Evolutionary conservation across 208 protist species (phyloP).

Genomic region (Leishmania tarentolae): DNA sequence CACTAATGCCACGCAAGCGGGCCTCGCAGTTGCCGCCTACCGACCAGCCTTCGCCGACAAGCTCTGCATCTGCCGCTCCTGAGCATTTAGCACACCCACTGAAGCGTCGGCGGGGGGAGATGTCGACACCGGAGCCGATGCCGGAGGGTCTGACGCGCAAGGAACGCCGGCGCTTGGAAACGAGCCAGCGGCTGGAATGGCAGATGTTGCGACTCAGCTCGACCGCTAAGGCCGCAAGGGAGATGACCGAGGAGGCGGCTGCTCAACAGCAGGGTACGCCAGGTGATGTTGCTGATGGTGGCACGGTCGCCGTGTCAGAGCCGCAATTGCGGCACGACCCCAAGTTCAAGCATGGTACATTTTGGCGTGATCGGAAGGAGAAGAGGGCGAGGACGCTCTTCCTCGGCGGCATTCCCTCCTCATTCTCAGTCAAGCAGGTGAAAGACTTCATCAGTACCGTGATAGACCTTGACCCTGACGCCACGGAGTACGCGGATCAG

Average conservation of each 20-base stretch:
- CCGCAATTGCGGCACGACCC: conserved; percentile 75
- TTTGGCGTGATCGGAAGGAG: conserved; percentile 85
- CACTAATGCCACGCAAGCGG: conserved; percentile 6
- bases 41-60: neutral
- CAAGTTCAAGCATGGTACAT: conserved; percentile 82
- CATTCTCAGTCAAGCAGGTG: conserved; percentile 57
- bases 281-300: neutral
- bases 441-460: conserved; percentile 71
- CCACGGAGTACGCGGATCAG: conserved; percentile 36
- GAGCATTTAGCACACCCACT: neutral
- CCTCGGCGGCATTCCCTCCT: conserved; percentile 71
- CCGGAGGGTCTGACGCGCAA: conserved; percentile 56
- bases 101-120: conserved; percentile 19
- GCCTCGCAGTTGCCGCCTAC: neutral
- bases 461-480: conserved; percentile 38
- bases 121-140: conserved; percentile 12
- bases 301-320: neutral
- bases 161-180: conserved; percentile 58
- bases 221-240: conserved; percentile 6
- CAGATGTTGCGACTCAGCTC: conserved; percentile 57
- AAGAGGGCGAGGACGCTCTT: conserved; percentile 77
- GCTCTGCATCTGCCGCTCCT: neutral
- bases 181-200: conserved; percentile 55
- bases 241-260: conserved; percentile 20
- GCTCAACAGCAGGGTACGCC: conserved; percentile 7